These are phyloP conservation scores for Coleophoma eucalyptorum DNA, from an alignment of 2,329 filamentous ascomycete genomes.

Conservation along the genomic window DNA sequence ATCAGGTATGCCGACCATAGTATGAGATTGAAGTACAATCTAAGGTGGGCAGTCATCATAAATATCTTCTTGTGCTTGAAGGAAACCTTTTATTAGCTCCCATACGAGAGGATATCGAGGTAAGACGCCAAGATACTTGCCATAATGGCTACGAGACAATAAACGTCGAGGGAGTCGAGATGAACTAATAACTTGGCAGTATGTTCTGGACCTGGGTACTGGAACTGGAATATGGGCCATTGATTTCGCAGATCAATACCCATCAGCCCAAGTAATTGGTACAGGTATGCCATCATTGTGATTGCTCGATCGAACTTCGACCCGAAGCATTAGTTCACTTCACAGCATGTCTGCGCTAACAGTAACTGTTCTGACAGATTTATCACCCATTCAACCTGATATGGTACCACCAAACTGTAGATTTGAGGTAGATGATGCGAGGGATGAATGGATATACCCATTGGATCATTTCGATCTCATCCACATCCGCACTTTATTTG, in stretches of 20 bases:
- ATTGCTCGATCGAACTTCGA: not conserved
- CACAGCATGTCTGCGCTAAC: slow-evolving; percentile 18
- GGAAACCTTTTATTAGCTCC: slow-evolving; percentile 22
- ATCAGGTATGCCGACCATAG: slow-evolving; percentile 10
- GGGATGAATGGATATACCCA: slow-evolving; percentile 35
- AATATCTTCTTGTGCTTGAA: slow-evolving; percentile 18
- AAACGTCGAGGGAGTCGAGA: not conserved
- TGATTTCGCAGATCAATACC: slow-evolving; percentile 23
- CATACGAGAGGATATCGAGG: slow-evolving; percentile 23
- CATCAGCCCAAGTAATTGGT: not conserved
- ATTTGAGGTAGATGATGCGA: slow-evolving; percentile 62
- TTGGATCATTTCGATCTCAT: slow-evolving; percentile 54
- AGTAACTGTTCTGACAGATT: slow-evolving; percentile 26
- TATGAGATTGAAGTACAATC: not conserved
- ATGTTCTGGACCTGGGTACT: slow-evolving; percentile 36
- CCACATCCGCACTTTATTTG: slow-evolving; percentile 54
- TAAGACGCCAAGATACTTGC: slow-evolving; percentile 2
- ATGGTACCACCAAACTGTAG: slow-evolving; percentile 57
- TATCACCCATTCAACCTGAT: slow-evolving; percentile 31
- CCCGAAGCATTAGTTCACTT: not conserved
- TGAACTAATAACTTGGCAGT: slow-evolving; percentile 11
- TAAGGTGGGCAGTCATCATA: slow-evolving; percentile 23
- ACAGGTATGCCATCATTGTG: not conserved
- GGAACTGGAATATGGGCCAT: slow-evolving; percentile 42
- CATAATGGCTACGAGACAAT: not conserved